Evolutionary conservation across 371 early-diverging fungal species (phyloP).

Genomic region (Mortierella sp.): DNA sequence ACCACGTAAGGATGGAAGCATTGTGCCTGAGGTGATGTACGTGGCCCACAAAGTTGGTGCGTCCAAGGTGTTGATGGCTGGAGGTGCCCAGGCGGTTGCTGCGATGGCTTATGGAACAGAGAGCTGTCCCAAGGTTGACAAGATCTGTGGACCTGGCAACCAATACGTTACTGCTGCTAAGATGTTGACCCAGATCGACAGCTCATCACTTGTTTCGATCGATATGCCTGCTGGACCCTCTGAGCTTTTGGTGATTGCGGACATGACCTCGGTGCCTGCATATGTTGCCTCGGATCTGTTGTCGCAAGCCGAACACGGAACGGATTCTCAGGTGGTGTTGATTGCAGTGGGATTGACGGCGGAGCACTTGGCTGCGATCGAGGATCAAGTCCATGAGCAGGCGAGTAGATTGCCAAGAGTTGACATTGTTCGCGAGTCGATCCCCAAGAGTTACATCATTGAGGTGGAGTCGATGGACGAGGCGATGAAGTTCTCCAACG

Average conservation of each 20-base stretch:
- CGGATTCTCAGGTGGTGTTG: conserved; percentile 96
- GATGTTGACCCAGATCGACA: conserved; percentile 95
- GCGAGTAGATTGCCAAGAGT: conserved; percentile 89
- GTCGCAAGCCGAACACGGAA: conserved; percentile 98
- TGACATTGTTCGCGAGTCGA: conserved; percentile 88
- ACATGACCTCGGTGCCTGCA: conserved; percentile 81
- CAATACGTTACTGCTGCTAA: conserved; percentile 99
- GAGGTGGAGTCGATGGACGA: conserved; percentile 75
- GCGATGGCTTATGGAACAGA: conserved; percentile 98
- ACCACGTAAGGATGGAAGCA: conserved; percentile 90
- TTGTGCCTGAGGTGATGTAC: conserved; percentile 96
- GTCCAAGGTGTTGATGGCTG: conserved; percentile 88
- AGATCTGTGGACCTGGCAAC: conserved; percentile 99
- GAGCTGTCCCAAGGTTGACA: conserved; percentile 96
- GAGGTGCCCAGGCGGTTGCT: conserved; percentile 99
- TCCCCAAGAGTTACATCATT: conserved; percentile 86
- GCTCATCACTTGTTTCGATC: conserved; percentile 90
- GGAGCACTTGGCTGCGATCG: conserved; percentile 76
- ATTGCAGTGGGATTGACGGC: conserved; percentile 81
- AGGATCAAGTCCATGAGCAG: conserved; percentile 83
- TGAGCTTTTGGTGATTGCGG: conserved; percentile 96
- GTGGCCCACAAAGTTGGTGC: conserved; percentile 98
- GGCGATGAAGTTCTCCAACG: conserved; percentile 92
- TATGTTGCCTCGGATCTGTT: conserved; percentile 96
- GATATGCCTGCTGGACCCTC: conserved; percentile 99